phyloP scores from a whole-genome alignment of 441 rosid species.

The Croton setiger region DNA sequence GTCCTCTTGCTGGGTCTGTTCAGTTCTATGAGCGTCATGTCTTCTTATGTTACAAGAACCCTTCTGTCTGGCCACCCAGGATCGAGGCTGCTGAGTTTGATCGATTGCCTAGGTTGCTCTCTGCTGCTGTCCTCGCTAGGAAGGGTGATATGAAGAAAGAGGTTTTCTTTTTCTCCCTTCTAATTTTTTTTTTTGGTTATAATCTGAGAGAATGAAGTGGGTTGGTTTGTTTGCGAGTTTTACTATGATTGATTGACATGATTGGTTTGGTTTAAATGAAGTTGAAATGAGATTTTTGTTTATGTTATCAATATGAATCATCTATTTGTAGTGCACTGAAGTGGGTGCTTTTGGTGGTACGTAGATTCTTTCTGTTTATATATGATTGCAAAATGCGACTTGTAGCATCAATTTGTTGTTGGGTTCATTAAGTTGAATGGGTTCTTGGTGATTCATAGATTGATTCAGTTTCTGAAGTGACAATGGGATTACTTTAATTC shows the following conservation, averaged over 20 bases:
- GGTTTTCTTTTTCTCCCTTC: slow-evolving; percentile 28
- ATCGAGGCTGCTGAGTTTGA: slow-evolving; percentile 99
- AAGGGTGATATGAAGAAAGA: slow-evolving; percentile 70
- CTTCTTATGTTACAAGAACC: slow-evolving; percentile 91
- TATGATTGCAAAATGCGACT: slow-evolving; percentile 1
- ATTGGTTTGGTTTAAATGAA: slow-evolving; percentile 13
- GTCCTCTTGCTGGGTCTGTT: slow-evolving; percentile 70
- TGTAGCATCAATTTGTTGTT: neutral
- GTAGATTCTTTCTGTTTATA: neutral
- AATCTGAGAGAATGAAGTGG: slow-evolving; percentile 16
- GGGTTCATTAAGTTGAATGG: neutral
- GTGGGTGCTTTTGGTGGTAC: slow-evolving; percentile 13
- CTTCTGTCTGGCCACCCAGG: slow-evolving; percentile 91
- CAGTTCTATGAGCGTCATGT: slow-evolving; percentile 86
- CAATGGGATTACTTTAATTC: neutral
- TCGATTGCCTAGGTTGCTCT: slow-evolving; percentile 92
- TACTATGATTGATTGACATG: neutral
- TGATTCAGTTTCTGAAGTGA: neutral
- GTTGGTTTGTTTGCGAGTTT: slow-evolving; percentile 11
- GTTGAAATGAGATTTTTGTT: neutral
- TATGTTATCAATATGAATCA: neutral
- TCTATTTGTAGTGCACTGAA: slow-evolving; percentile 7
- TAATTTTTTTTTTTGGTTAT: neutral
- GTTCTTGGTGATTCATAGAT: neutral
- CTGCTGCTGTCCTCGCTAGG: slow-evolving; percentile 74